Base-by-base conservation (phyloP, 1,139 yeast genomes). In the Geotrichum citri-aurantii region DNA sequence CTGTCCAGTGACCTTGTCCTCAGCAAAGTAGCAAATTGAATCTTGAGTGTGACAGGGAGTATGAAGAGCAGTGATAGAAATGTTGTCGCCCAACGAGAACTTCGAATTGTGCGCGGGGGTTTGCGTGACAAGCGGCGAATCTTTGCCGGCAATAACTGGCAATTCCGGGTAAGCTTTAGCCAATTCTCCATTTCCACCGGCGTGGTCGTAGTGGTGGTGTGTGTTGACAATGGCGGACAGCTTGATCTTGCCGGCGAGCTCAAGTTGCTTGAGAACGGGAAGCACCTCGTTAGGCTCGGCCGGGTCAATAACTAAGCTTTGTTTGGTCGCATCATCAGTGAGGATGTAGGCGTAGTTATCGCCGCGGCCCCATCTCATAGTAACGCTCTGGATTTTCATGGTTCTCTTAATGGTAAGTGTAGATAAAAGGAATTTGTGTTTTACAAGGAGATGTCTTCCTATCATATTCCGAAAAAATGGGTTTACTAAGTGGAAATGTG, bases 41-140 rank as follows among this genome's bases (percentile, higher is more conserved):
- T 95, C 99, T 71, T 88, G 95, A 0, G 99, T 93, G 70, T 93
- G 99, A 70, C 99, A 93, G 1, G 99, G 99, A 0, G 99, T 93
- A 72, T 93, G 93, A 54, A 93, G 77, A 0, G 97, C 95, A 3
- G 86, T 84, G 56, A 93, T 81, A n/a, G 80, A 75, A 58, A 90
- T 72, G 62, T 78, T 71, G 54, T 78, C 77, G 1, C 97, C 97
- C 50, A 81, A 71, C 26, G 65, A 63, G 59, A 79, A 78, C 31
- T 68, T 64, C 19, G 68, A 78, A 33, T 78, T 73, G 69, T 88
- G 84, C 0, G 79, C 73, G 0, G 96, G 96, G 0, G 89, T 83
- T 62, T 79, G 77, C 0, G 84, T 73, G 19, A 89, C 96, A 48
- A 77, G 69, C 0, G 90, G 89, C 1, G 90, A 85, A 67, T 88